These are phyloP conservation scores for Lasiosphaeria ovina DNA, from an alignment of 495 filamentous ascomycete genomes.

Conservation along the genomic window DNA sequence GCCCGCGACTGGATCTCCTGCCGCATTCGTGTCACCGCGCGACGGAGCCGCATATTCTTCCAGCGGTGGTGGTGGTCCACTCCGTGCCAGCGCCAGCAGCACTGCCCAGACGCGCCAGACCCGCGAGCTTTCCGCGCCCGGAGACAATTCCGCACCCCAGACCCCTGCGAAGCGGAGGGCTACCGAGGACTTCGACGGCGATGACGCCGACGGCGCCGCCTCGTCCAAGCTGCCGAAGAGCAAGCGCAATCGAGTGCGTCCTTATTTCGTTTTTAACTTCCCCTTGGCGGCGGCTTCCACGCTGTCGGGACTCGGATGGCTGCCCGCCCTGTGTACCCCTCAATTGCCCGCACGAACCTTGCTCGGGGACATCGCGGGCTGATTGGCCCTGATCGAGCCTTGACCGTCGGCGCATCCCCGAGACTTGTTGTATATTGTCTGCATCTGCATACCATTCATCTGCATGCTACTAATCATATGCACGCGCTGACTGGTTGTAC, in stretches of 20 bases:
- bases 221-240: conserved; percentile 50
- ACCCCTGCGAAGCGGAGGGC: conserved; percentile 7
- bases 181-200: conserved; percentile 20
- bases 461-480: neutral
- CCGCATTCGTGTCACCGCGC: no score
- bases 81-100: neutral
- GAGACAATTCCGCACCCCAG: conserved; percentile 38
- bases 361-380: no score
- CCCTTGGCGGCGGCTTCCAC: neutral
- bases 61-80: no score
- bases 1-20: no score
- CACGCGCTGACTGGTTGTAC: neutral
- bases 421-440: no score
- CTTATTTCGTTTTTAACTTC: neutral
- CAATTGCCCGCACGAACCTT: no score
- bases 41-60: no score
- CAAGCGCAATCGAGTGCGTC: conserved; percentile 56
- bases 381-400: no score
- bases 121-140: conserved; percentile 30
- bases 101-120: neutral
- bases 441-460: neutral
- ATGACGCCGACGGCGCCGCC: conserved; percentile 28
- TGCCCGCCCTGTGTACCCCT: no score
- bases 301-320: no score
- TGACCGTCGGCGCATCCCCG: no score